These are phyloP conservation scores for Raddia distichophylla DNA, from an alignment of 176 grass and related monocot species.

Conservation along the genomic window DNA sequence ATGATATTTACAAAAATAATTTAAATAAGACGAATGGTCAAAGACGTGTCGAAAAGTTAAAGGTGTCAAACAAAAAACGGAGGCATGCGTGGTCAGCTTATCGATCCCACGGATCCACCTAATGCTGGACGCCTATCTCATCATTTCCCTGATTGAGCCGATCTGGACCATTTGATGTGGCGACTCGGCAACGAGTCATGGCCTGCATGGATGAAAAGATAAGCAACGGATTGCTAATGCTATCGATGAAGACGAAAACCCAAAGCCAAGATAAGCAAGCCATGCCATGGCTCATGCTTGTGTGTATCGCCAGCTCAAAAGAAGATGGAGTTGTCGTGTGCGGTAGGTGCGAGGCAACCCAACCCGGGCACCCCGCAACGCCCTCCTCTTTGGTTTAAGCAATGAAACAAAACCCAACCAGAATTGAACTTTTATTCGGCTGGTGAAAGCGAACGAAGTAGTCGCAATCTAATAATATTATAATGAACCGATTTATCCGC, in stretches of 20 bases:
- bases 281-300: neutral
- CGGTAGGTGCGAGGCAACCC: neutral
- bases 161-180: neutral
- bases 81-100: neutral
- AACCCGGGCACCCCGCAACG: too few species aligned
- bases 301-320: constrained; percentile 35
- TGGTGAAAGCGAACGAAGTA: too few species aligned
- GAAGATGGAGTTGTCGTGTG: neutral
- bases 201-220: constrained; percentile 28
- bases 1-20: too few species aligned
- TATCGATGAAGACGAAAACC: neutral
- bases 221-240: neutral
- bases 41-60: too few species aligned
- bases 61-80: too few species aligned
- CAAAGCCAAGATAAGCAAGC: constrained; percentile 21
- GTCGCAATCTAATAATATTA: too few species aligned
- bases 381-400: too few species aligned
- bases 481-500: too few species aligned
- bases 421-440: too few species aligned
- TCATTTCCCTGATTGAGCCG: neutral
- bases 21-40: too few species aligned
- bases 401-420: too few species aligned
- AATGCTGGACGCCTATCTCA: neutral
- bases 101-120: neutral
- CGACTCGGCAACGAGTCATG: neutral